Evolutionary conservation across 1,139 yeast genomes (phyloP).

Genomic region (Taphrina flavorubra): DNA sequence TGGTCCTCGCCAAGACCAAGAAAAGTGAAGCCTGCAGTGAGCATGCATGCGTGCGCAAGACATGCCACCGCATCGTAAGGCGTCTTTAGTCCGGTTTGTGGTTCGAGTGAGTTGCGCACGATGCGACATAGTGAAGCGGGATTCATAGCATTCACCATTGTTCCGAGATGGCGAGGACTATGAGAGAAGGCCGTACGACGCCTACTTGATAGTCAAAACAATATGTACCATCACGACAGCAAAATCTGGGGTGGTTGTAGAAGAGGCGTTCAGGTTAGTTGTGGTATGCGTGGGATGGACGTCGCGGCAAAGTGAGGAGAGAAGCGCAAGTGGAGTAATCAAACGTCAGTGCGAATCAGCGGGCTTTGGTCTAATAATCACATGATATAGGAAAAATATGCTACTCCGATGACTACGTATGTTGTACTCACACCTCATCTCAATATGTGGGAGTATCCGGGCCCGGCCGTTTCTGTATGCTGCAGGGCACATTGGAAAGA

Average conservation of each 20-base stretch:
- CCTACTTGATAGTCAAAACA: too few relatives aligned
- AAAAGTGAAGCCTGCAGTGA: conserved; percentile 44
- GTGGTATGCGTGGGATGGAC: neutral
- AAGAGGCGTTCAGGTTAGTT: neutral
- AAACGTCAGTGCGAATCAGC: too few relatives aligned
- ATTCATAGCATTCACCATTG: conserved; percentile 18
- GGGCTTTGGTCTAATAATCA: too few relatives aligned
- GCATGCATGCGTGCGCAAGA: conserved; percentile 45
- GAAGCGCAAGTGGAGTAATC: neutral
- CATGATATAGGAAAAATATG: too few relatives aligned
- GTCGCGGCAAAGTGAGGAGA: conserved; percentile 6
- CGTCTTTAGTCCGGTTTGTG: conserved; percentile 24
- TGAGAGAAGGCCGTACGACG: too few relatives aligned
- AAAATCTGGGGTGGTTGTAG: neutral
- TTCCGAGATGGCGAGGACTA: neutral
- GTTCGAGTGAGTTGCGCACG: conserved; percentile 24
- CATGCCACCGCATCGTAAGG: conserved; percentile 44
- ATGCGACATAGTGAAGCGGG: conserved; percentile 28
- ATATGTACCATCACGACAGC: too few relatives aligned
- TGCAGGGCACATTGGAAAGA: neutral
- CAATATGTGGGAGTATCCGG: too few relatives aligned
- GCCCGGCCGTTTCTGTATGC: too few relatives aligned
- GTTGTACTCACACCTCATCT: too few relatives aligned
- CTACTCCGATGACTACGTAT: too few relatives aligned
- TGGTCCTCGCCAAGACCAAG: conserved; percentile 41